A percentile compares a stretch with the other conserved stretches of the same genome.
These are phyloP conservation scores for Agarophyton chilense DNA, from an alignment of 23 red algal species.

Conservation along the genomic window DNA sequence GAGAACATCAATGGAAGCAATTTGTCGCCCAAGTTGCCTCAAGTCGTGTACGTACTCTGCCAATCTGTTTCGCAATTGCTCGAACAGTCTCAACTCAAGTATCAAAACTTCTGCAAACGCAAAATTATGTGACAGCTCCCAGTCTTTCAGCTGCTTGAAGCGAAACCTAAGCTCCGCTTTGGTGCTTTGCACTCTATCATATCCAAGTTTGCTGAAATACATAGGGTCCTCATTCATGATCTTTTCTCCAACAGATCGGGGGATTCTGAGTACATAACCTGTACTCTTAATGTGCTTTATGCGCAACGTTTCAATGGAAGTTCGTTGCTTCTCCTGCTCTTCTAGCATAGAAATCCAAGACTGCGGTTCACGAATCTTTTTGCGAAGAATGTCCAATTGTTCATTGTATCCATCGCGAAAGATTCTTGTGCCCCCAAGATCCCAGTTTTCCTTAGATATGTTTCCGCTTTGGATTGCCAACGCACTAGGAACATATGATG, in stretches of 20 bases:
- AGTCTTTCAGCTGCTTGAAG: conserved; percentile 44
- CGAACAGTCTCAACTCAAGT: conserved; percentile 66
- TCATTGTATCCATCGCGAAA: conserved; percentile 63
- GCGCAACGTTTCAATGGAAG: conserved; percentile 53
- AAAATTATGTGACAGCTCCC: conserved; percentile 37
- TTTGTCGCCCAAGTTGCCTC: conserved; percentile 28
- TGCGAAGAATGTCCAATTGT: conserved; percentile 75
- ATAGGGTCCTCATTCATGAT: conserved; percentile 41
- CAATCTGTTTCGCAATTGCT: conserved; percentile 42
- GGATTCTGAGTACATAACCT: conserved; percentile 67
- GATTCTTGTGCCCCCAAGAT: conserved; percentile 36
- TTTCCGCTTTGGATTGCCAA: conserved; percentile 26
- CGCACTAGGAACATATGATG: conserved; percentile 46
- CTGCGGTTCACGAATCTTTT: conserved; percentile 31
- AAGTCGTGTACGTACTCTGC: conserved; percentile 43
- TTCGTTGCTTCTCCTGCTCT: conserved; percentile 55
- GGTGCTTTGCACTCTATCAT: conserved; percentile 62
- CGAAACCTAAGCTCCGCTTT: conserved; percentile 76
- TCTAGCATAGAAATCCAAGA: conserved; percentile 75
- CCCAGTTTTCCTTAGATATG: conserved; percentile 40
- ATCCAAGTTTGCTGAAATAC: conserved; percentile 59
- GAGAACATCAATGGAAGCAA: conserved; percentile 93
- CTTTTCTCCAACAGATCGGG: conserved; percentile 57
- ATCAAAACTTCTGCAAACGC: conserved; percentile 51
- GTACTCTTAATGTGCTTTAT: conserved; percentile 79